Evolutionary conservation across 495 filamentous ascomycete genomes (phyloP).

Genomic region (Neurospora sublineolata): DNA sequence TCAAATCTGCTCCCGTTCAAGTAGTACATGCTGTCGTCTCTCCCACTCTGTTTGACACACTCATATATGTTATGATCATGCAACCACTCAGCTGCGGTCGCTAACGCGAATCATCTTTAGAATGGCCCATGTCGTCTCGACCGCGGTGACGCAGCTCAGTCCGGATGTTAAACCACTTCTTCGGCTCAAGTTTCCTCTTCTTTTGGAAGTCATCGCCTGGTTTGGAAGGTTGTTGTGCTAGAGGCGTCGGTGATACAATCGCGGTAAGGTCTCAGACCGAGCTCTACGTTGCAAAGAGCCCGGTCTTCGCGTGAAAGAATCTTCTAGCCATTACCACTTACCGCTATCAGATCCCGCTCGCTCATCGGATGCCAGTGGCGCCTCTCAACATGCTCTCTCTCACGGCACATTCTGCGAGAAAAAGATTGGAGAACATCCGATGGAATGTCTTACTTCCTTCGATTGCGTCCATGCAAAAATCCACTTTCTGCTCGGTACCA

Average conservation of each 20-base stretch:
- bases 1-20: background rate
- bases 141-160: background rate
- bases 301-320: background rate
- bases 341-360: background rate
- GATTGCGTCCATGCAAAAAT: background rate
- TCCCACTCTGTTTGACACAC: background rate
- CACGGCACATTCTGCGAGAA: background rate
- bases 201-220: background rate
- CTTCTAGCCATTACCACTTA: background rate
- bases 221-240: background rate
- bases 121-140: background rate
- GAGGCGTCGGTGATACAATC: background rate
- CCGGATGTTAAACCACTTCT: background rate
- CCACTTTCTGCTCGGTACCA: background rate
- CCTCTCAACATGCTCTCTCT: background rate
- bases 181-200: background rate
- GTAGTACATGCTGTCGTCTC: background rate
- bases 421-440: background rate
- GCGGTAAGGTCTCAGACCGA: background rate
- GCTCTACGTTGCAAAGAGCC: background rate
- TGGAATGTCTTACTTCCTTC: background rate
- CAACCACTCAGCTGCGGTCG: background rate
- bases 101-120: background rate
- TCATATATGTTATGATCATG: background rate
- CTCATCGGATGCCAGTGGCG: background rate